Percentiles rank a stretch among this genome's conserved stretches.
phyloP scores from a whole-genome alignment of 768 basidiomycete species.

The Pleurotus salmoneostramineus region DNA sequence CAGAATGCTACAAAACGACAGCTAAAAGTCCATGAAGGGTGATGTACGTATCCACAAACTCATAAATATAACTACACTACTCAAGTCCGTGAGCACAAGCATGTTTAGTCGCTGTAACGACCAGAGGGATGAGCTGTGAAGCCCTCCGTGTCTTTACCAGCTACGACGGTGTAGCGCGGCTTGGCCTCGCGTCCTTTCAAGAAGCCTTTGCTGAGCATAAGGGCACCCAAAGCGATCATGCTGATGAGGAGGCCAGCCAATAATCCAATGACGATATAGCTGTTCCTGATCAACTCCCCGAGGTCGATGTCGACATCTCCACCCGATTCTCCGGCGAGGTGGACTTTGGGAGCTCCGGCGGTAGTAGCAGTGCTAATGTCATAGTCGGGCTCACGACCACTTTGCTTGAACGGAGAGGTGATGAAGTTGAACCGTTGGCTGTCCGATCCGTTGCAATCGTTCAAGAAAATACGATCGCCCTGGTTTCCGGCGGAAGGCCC shows the following conservation, averaged over 20 bases:
- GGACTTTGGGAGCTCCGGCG: background rate
- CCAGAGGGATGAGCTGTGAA: background rate
- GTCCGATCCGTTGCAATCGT: background rate
- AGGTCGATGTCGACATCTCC: background rate
- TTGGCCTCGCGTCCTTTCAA: slow-evolving; percentile 1
- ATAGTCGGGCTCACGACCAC: background rate
- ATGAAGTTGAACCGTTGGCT: slow-evolving; percentile 5
- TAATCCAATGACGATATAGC: slow-evolving; percentile 3
- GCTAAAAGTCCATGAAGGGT: background rate
- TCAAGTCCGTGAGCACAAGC: background rate
- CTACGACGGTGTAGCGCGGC: slow-evolving; percentile 2
- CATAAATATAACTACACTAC: background rate
- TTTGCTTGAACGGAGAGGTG: slow-evolving; percentile 4
- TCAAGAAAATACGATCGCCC: slow-evolving; percentile 6
- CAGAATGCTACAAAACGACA: background rate
- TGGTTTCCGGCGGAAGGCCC: slow-evolving; percentile 1
- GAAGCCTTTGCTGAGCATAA: background rate
- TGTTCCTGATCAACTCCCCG: slow-evolving; percentile 1
- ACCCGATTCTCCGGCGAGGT: background rate
- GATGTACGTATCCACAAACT: background rate
- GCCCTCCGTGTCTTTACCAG: background rate
- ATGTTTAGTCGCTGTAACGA: slow-evolving; percentile 1
- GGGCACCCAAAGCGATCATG: background rate
- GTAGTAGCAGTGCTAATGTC: background rate
- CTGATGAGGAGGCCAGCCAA: background rate